Base-by-base conservation (phyloP, 441 rosid genomes). In the Pelargonium myrrhifolium region DNA sequence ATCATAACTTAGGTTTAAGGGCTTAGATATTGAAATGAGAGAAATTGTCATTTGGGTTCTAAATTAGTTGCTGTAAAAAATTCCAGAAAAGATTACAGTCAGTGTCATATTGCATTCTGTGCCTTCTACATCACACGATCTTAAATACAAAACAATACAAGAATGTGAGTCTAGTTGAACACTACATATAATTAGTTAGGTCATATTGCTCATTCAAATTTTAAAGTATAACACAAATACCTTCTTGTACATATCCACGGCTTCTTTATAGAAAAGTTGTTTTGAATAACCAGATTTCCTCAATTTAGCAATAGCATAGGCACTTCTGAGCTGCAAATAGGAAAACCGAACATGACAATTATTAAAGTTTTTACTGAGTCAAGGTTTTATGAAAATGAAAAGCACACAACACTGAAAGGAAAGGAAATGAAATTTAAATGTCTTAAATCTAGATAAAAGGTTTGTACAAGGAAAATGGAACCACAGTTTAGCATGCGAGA, bases 201-300 rank as follows among this genome's bases (percentile, higher is more conserved):
- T 15, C 21, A 18, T 60, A 68, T 9, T 17, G 5, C 66, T 56
- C 18, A 65, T 15, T 47, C 40, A 2, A 68, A 72, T 17, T 51
- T 64, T 8, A 28, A 18, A 60, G 12, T 63, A 55, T 35, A 49
- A 65, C 17, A 47, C 10, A 31, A 65, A 18, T 73, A 94, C 99
- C 96, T 87, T 86, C 81, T 89, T 86, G 75, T 89, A 94, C 21
- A 89, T 68, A 40, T 79, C 81, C 26, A 85, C 43, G 69, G 97
- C 99, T 79, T 91, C 92, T 71, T 68, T 43, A 74, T 94, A 94
- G 83, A 94, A 89, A 66, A 77, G 61, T 35, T 86, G 62, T 77
- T 87, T 94, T 6, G 96, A 82, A 75, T 91, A 94, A 65, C 99
- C 97, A 9, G 87, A 68, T 85, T 82, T 94, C 79, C 91, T 87